These are phyloP conservation scores for Rhynchosporium secalis DNA, from an alignment of 2,329 filamentous ascomycete species.

Conservation along the genomic window DNA sequence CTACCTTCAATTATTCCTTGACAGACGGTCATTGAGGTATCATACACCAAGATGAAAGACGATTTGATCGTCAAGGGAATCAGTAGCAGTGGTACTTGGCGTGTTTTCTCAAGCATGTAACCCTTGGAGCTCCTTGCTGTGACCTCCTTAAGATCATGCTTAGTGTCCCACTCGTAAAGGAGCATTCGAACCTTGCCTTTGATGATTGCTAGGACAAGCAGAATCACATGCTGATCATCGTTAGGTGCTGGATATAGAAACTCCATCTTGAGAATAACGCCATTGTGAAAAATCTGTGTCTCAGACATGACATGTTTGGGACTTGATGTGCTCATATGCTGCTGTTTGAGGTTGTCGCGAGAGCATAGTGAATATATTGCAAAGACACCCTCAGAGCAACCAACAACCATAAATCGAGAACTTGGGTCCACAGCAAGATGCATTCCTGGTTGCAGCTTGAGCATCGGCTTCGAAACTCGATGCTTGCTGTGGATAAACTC, in stretches of 20 bases:
- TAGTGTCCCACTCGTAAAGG: constrained; percentile 61
- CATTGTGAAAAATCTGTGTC: constrained; percentile 50
- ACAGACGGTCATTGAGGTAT: constrained; percentile 57
- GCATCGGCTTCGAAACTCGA: constrained; percentile 52
- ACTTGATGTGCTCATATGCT: constrained; percentile 47
- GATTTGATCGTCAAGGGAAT: constrained; percentile 71
- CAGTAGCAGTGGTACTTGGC: constrained; percentile 65
- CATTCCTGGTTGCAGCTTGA: constrained; percentile 56
- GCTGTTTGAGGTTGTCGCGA: constrained; percentile 51
- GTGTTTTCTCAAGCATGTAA: constrained; percentile 50
- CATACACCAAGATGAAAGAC: constrained; percentile 69
- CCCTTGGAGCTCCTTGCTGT: constrained; percentile 51
- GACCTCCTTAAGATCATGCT: constrained; percentile 48
- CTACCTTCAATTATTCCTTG: constrained; percentile 54
- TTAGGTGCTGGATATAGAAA: constrained; percentile 73
- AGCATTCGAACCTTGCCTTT: constrained; percentile 53
- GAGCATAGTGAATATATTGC: constrained; percentile 69
- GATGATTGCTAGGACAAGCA: constrained; percentile 63
- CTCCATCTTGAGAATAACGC: constrained; percentile 80
- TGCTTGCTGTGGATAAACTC: constrained; percentile 54
- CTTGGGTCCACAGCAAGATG: constrained; percentile 77
- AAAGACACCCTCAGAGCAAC: constrained; percentile 69
- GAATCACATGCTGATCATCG: constrained; percentile 70
- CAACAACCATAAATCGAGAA: constrained; percentile 67
- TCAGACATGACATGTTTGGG: constrained; percentile 58